Conservation (phyloP, 495 filamentous ascomycete genomes). For the Podospora pseudoanserina region DNA sequence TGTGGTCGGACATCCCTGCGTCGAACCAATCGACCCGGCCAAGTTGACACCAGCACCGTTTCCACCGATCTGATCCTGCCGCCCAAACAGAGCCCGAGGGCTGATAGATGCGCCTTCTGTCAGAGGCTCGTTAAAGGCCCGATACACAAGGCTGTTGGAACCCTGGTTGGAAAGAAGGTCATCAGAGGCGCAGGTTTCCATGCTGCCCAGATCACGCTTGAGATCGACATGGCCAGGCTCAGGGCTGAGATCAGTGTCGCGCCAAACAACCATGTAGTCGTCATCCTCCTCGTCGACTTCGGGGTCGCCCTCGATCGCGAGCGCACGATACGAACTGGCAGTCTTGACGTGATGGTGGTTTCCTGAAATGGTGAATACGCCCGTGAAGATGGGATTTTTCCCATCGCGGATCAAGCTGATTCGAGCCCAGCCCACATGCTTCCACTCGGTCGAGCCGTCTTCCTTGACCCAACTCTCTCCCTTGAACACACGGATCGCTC, state of each 20-base stretch:
- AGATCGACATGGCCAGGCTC: slow-evolving; percentile 20
- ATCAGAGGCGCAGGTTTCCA: slow-evolving; percentile 59
- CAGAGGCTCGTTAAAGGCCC: slow-evolving; percentile 30
- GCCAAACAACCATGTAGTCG: slow-evolving; percentile 87
- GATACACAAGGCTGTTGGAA: slow-evolving; percentile 62
- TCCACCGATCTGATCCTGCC: slow-evolving; percentile 57
- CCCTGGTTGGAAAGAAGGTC: slow-evolving; percentile 66
- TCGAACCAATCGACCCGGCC: slow-evolving; percentile 72
- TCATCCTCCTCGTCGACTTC: slow-evolving; percentile 53
- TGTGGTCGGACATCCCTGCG: slow-evolving; percentile 77
- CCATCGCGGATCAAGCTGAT: slow-evolving; percentile 77
- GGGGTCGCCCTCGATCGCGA: slow-evolving; percentile 72
- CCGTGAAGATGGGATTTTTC: slow-evolving; percentile 76
- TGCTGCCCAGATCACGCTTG: slow-evolving; percentile 37
- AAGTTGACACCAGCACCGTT: slow-evolving; percentile 85
- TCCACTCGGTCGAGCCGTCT: slow-evolving; percentile 62
- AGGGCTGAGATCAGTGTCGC: slow-evolving; percentile 75
- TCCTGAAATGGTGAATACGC: slow-evolving; percentile 74
- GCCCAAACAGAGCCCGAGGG: slow-evolving; percentile 38
- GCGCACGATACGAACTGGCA: slow-evolving; percentile 67
- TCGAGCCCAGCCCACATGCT: slow-evolving; percentile 79
- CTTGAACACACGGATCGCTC: slow-evolving; percentile 77
- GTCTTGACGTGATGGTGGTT: slow-evolving; percentile 89
- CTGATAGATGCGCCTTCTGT: slow-evolving; percentile 26
- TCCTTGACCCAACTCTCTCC: slow-evolving; percentile 70